Evolutionary conservation across 805 yeast genomes (phyloP).

Genomic region (Sugiyamaella boreocaroliniensis): DNA sequence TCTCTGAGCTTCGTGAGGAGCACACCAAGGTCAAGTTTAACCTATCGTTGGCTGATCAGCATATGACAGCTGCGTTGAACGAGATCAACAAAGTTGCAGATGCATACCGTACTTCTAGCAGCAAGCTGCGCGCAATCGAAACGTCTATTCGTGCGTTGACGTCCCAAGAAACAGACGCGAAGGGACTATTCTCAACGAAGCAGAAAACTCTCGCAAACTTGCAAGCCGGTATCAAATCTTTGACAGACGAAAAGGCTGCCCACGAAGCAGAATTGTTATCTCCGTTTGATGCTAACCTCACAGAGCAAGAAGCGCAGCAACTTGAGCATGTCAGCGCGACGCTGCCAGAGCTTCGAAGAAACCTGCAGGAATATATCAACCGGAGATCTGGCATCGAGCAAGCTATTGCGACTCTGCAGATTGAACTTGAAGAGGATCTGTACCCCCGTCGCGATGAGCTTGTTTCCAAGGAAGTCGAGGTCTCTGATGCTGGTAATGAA

Average conservation of each 20-base stretch:
- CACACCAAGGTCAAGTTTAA: conserved; percentile 35
- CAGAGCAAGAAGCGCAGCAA: conserved; percentile 41
- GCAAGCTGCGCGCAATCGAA: conserved; percentile 8
- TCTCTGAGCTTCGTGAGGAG: conserved; percentile 36
- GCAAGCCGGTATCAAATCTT: conserved; percentile 31
- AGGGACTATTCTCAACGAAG: conserved; percentile 22
- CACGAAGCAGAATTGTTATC: conserved; percentile 45
- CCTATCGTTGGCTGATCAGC: conserved; percentile 43
- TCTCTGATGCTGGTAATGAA: conserved; percentile 2
- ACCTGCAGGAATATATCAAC: conserved; percentile 38
- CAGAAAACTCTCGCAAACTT: conserved; percentile 40
- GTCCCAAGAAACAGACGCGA: conserved; percentile 10
- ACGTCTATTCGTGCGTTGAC: conserved; percentile 20
- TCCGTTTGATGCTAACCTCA: conserved; percentile 48
- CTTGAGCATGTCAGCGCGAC: conserved; percentile 33
- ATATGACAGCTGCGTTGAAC: conserved; percentile 46
- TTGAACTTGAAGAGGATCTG: conserved; percentile 54
- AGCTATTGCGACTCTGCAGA: conserved; percentile 40
- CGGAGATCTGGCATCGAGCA: conserved; percentile 42
- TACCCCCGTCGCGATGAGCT: conserved; percentile 46
- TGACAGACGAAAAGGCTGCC: conserved; percentile 40
- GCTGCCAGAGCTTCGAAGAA: conserved; percentile 36
- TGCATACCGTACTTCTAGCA: conserved; percentile 35
- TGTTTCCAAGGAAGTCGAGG: conserved; percentile 17
- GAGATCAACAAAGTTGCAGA: conserved; percentile 32